Evolutionary conservation across 2,329 filamentous ascomycete species (phyloP), one percentile per base, ranked within the genome.

Genomic region (Hymenoscyphus scutula): DNA sequence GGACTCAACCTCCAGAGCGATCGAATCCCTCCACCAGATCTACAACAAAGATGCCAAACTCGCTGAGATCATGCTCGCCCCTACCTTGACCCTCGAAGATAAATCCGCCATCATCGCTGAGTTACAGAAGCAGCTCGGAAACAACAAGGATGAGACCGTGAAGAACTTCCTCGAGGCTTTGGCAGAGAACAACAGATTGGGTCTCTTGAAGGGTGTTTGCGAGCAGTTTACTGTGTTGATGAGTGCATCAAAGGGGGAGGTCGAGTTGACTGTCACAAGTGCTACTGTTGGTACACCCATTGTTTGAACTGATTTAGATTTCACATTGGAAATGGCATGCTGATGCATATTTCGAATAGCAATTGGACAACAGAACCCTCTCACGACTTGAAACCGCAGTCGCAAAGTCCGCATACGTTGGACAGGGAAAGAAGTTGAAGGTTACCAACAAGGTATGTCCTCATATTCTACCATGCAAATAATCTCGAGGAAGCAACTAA

Each of bases 361-460:
- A 89, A 77, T 88, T 99, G 75, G 95, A 99, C 80, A 85, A 80
- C 83, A 93, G 88, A 84, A 92, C 90, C 68, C 85, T 99, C 73
- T 82, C 78, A 77, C 90, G 95, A 76, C 86, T 99, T 71, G 93
- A 99, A 84, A 80, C 82, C 70, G 92, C 93, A 72, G 88, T 98
- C 74, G 77, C 88, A 80, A 98, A 97, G 86, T 97, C 92, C 67
- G 79, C 88, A 76, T 96, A 92, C 81, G 87, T 93, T 72, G 88
- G 89, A 76, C 85, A 90, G 78, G 93, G 93, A 82, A 93, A 97
- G 89, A 98, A 96, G 85, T 87, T 98, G 79, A 98, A 97, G 89
- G 90, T 98, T 74, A 91, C 92, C 73, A 90, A 96, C 81, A 89
- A 92, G 84, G 90, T 91, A 79, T 77, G 68, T 32, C 34, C 2